phyloP scores from a whole-genome alignment of 139 green algal genomes.

The Protoeuglena noctilucae region DNA sequence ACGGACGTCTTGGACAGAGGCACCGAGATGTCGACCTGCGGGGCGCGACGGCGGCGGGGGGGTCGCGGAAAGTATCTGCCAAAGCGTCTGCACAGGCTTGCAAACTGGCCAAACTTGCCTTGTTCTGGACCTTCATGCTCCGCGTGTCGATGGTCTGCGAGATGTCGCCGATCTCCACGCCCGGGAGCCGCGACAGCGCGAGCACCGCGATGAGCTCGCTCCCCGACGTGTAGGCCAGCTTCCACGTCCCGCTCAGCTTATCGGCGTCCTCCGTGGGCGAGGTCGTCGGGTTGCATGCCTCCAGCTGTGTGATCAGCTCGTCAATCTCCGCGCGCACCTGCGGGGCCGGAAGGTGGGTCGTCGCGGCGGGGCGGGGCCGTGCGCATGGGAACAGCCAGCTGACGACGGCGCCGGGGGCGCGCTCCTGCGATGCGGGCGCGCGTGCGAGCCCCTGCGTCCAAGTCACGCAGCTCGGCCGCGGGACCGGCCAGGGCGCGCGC shows the following conservation, averaged over 20 bases:
- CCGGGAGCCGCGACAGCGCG: constrained; percentile 49
- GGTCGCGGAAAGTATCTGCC: background rate
- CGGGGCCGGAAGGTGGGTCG: constrained; percentile 1
- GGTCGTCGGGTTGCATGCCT: constrained; percentile 68
- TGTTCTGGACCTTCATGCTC: constrained; percentile 55
- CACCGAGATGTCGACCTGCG: constrained; percentile 24
- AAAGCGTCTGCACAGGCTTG: background rate
- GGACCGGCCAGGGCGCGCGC: no score
- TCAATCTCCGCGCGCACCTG: constrained; percentile 59
- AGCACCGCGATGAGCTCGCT: constrained; percentile 64
- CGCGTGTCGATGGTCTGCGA: constrained; percentile 56
- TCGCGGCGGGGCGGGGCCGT: background rate
- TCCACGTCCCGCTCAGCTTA: constrained; percentile 56
- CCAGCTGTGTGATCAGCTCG: constrained; percentile 82
- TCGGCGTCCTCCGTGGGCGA: constrained; percentile 36
- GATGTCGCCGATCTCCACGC: constrained; percentile 69
- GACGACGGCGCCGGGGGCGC: background rate
- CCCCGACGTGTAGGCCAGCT: constrained; percentile 77
- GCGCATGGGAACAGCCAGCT: background rate
- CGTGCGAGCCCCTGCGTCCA: no score
- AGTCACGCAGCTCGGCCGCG: no score
- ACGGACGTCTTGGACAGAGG: constrained; percentile 39
- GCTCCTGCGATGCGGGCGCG: no score
- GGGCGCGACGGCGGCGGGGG: background rate
- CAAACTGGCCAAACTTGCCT: constrained; percentile 8